Evolutionary conservation across 768 basidiomycete species (phyloP).

Genomic region (Boletellus sp.): DNA sequence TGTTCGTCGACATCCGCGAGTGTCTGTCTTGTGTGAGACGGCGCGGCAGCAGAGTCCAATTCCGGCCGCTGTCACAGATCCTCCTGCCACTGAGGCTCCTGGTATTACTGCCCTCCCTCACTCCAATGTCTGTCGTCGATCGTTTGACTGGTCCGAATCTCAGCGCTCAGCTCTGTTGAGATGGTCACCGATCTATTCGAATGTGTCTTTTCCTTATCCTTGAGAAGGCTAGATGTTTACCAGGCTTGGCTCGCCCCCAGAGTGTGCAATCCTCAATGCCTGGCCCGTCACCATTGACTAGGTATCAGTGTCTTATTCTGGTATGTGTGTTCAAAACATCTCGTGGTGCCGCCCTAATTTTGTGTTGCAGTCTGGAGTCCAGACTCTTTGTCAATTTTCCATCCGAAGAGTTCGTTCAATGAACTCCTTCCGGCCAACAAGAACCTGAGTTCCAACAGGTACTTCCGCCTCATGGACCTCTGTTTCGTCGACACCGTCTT

Average conservation of each 20-base stretch:
- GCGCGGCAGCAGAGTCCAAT: conserved; percentile 23
- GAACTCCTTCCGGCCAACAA: conserved; percentile 34
- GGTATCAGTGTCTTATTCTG: conserved; percentile 37
- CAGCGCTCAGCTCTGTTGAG: conserved; percentile 28
- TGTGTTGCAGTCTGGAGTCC: conserved; percentile 23
- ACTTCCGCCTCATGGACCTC: conserved; percentile 62
- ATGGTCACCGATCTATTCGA: conserved; percentile 25
- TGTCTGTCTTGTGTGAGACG: too few species aligned
- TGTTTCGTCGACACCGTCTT: conserved; percentile 43
- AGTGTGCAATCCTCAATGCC: too few species aligned
- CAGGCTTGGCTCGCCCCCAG: too few species aligned
- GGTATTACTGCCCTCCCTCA: background rate
- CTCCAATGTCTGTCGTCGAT: conserved; percentile 2
- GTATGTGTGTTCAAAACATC: conserved; percentile 27
- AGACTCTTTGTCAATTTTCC: conserved; percentile 30
- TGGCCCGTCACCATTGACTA: conserved; percentile 43
- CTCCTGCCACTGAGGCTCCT: too few species aligned
- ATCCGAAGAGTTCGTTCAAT: conserved; percentile 31
- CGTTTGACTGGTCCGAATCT: background rate
- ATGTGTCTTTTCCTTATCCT: conserved; percentile 42
- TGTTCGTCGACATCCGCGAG: too few species aligned
- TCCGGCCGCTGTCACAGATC: conserved; percentile 23
- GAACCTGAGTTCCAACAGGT: conserved; percentile 50
- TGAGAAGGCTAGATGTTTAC: too few species aligned
- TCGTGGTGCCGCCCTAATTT: conserved; percentile 19